Evolutionary conservation across 2,329 filamentous ascomycete species (phyloP), one percentile per base, ranked within the genome.

Genomic region (Sporothrix protearum): DNA sequence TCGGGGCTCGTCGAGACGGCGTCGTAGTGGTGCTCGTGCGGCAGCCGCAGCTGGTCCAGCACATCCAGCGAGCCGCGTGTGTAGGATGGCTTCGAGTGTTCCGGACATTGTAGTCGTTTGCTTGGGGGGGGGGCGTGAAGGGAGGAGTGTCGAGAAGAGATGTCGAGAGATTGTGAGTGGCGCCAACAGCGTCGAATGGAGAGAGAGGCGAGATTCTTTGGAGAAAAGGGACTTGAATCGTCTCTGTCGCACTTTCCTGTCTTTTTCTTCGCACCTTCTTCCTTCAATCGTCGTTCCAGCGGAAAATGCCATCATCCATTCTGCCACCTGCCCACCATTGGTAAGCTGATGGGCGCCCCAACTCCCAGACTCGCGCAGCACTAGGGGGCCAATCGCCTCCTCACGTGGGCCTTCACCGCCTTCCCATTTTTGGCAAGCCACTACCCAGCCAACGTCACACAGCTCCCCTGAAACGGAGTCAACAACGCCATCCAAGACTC

Each of bases 1-100:
- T 93, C 91, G 76, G 90, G 87, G 74, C 89, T 87, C 12, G 87
- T 91, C 39, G 85, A 85, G 69, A 95, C 87, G 74, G 86, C 80
- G 77, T 95, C 91, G 80, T 94, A 96, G 79, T 92, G 88, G 77
- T 92, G 90, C 76, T 92, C 88, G 78, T 96, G 92, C 16, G 92
- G 92, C 28, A 96, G 86, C 74, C 89, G 88, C n/a, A 96, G 88
- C 82, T 96, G 92, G 80, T 96, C 92, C 70, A 96, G 87, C 75
- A 96, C 92, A 75, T 92, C 85, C 72, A 96, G 85, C 79, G 86
- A 86, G 75, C 92, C 92, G 68, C 89, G 86, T 70, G 85, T 83
- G 80, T 95, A 96, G 76, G 81, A 96, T 93, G 12, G 92, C 92
- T 81, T 94, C 86, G 63, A 96, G 88, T 2, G 59, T 45, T 64